These are phyloP conservation scores for Sporobolomyces pararoseus DNA, from an alignment of 768 basidiomycete genomes.

Conservation along the genomic window DNA sequence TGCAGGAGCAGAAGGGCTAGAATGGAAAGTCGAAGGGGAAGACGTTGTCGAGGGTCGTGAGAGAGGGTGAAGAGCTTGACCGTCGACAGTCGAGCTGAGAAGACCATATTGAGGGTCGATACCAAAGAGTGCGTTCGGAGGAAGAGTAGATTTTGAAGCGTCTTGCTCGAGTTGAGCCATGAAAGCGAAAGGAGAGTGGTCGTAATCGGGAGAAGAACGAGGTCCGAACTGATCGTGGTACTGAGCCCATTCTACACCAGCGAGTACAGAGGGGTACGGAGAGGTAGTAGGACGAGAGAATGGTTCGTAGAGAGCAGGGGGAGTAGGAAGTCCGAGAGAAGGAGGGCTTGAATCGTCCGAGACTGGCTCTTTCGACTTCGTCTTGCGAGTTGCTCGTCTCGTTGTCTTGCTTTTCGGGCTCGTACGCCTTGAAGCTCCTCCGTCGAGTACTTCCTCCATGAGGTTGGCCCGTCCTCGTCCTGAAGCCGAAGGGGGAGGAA, in stretches of 20 bases:
- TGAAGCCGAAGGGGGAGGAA: not conserved
- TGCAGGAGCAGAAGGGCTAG: not conserved
- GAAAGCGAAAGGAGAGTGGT: conserved; percentile 20
- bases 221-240: not conserved
- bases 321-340: not conserved
- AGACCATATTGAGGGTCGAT: conserved; percentile 18
- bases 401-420: not conserved
- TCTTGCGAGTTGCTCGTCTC: not conserved
- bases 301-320: not conserved
- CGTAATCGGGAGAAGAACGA: not conserved
- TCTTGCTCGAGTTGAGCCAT: conserved; percentile 23
- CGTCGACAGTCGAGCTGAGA: not conserved
- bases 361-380: not conserved
- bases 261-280: conserved; percentile 11
- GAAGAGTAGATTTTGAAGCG: not conserved
- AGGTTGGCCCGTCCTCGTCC: not conserved
- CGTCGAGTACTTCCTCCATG: conserved; percentile 15
- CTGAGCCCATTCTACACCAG: not conserved
- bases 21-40: not conserved
- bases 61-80: not conserved
- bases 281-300: not conserved
- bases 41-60: not conserved
- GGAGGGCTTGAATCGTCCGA: conserved; percentile 9
- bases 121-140: not conserved
- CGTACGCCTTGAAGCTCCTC: not conserved